A percentile compares a stretch with the other conserved stretches of the same genome.
phyloP scores from a whole-genome alignment of 2,329 filamentous ascomycete genomes.

The Colletotrichum cereale region DNA sequence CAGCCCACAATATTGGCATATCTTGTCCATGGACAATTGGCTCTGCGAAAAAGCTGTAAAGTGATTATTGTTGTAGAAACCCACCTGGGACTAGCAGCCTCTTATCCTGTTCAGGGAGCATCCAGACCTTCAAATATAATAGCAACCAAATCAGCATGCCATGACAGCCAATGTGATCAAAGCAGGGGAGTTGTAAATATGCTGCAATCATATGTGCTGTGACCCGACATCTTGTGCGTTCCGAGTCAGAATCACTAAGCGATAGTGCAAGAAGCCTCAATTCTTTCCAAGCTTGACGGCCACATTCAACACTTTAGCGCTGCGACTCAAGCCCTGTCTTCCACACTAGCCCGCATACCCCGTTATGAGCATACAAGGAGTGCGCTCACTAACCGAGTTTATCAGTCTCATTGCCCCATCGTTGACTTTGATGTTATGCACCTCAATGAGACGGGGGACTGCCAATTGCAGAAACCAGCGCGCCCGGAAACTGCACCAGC shows the following conservation, averaged over 20 bases:
- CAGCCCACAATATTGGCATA: too few species aligned
- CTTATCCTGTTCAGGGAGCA: background rate
- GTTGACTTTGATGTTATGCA: background rate
- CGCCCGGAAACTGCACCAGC: background rate
- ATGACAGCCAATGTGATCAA: background rate
- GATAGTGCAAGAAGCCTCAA: too few species aligned
- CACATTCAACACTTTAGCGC: background rate
- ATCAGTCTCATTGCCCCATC: background rate
- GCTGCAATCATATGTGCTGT: too few species aligned
- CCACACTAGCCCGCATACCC: background rate
- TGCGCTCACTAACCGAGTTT: background rate
- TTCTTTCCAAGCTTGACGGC: background rate
- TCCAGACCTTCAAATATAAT: background rate
- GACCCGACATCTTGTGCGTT: background rate
- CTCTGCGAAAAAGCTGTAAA: background rate
- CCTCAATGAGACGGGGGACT: background rate
- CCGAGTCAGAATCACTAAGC: background rate
- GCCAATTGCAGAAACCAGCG: background rate
- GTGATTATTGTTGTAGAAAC: background rate
- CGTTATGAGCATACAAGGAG: accelerated
- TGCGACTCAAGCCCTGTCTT: background rate
- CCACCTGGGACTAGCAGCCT: background rate
- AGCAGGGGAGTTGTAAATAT: background rate
- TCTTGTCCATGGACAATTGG: background rate
- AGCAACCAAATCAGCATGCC: background rate